Conservation (phyloP, 306 rosid species). For the Quercus wislizeni region DNA sequence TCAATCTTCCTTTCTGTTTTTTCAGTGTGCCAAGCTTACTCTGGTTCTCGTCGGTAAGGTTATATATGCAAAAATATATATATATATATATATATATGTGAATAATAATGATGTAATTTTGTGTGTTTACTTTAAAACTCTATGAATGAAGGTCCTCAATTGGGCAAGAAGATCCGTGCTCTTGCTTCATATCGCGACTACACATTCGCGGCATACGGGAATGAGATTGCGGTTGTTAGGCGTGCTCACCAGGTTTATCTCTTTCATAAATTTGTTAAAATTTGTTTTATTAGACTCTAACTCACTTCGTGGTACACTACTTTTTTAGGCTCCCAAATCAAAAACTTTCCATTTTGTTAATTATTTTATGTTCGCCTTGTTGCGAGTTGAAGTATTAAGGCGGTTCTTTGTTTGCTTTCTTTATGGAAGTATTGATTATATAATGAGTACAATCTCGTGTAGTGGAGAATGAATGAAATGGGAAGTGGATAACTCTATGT, state of each 20-base stretch:
- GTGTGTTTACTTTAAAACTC: background rate
- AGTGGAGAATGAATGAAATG: background rate
- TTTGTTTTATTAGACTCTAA: no score
- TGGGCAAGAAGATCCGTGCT: constrained; percentile 82
- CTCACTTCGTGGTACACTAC: no score
- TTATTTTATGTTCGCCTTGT: background rate
- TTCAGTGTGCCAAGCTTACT: constrained; percentile 85
- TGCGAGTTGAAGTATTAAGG: background rate
- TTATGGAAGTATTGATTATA: background rate
- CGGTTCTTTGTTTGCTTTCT: background rate
- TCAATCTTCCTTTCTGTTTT: no score
- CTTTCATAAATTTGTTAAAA: no score
- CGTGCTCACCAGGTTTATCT: constrained; percentile 75
- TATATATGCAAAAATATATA: no score
- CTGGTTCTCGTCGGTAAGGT: constrained; percentile 66
- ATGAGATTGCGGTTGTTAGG: constrained; percentile 65
- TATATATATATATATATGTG: background rate
- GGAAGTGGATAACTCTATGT: background rate
- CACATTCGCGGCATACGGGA: constrained; percentile 77
- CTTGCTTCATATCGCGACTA: constrained; percentile 82
- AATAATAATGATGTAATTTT: background rate
- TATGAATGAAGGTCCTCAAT: constrained; percentile 67
- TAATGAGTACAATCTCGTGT: background rate
- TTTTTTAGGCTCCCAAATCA: no score
- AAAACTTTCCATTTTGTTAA: no score